Evolutionary conservation across 2,329 filamentous ascomycete species (phyloP), one percentile per base, ranked within the genome.

Genomic region (Hymenoscyphus repandus): DNA sequence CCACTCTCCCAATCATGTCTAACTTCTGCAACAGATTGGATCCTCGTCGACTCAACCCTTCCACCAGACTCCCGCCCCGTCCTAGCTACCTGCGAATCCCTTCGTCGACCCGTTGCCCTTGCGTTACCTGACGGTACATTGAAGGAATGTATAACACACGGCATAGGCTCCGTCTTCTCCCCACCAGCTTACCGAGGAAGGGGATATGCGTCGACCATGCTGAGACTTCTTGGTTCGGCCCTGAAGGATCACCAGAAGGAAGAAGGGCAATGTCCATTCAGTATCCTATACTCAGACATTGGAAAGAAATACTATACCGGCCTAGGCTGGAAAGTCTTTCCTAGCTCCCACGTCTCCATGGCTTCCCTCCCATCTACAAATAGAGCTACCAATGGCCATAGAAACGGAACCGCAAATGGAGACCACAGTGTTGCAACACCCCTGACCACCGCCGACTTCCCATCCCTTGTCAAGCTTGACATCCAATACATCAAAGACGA

Each of bases 281-380:
- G 88, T 0, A 79, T 95, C 6, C 74, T 96, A 7, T 96, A 84
- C 69, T 95, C 90, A 7, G 89, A 95, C 62, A 90, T 95, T 57
- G 89, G 91, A 17, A 86, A 89, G 73, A 72, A 73, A 36, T 96
- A 90, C 69, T 96, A 96, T 70, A 79, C 85, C 3, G 75, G 74
- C 31, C 76, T 82, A 56, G 90, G 90, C 41, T 96, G 91, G 91
- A 76, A 81, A 44, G 56, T 83, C 0, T 91, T 86, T 61, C 74
- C 79, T 17, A 92, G 88, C 52, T 74, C 78, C 1, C 90, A 96
- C 66, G 74, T 95, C 39, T 74, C 78, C 31, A 78, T 95, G 50
- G 70, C 52, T n/a, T 7, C 58, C n/a, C 73, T 11, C 72, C 78
- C 1, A 52, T 61, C 7, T 17, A 58, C 66, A 7, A 27, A n/a